Evolutionary conservation across 495 filamentous ascomycete species (phyloP), one percentile per base, ranked within the genome.

Genomic region (Tuber melanosporum): DNA sequence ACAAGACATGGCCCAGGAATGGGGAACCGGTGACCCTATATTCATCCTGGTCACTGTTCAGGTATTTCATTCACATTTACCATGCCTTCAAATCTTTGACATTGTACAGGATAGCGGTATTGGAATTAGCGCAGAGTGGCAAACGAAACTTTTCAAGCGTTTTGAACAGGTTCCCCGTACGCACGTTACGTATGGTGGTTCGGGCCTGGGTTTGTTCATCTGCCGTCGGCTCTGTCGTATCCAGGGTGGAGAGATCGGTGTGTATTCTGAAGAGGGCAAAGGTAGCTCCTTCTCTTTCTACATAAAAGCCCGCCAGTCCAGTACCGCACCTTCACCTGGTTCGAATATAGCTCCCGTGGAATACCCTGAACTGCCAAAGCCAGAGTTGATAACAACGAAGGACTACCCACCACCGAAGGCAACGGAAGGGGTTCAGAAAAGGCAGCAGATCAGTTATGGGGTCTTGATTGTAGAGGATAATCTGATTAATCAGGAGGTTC

Each of bases 251-350:
- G 92, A 94, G 79, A 94, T 97, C 75, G 93, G 93, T 1, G 92
- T 95, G 1, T 86, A 89, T 36, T 93, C 91, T 1, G 87, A 90
- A 81, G 86, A 91, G 74, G 92, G 91, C 9, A 84, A 89, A 57
- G 93, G 93, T 22, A 94, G 91, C 82, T 94, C 92, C 0, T 97
- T 97, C 85, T 92, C 91, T 26, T 97, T 97, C 83, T 95, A 94
- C 83, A 89, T 94, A 79, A 88, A 89, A 75, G 88, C 91, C 3
- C 84, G 89, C 46, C 83, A 86, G 47, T 87, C 87, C 8, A 71
- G 32, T 17, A 73, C 43, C 39, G 57, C 57, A 4, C 62, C 71
- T 0, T 49, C 7, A 4, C 49, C 44, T 15, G 49, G 66, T 36
- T 52, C 76, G 26, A 57, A 73, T 7, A 39, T 47, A 15, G 62